These are phyloP conservation scores for Zea luxurians DNA, from an alignment of 176 grass and related monocot species.

Conservation along the genomic window DNA sequence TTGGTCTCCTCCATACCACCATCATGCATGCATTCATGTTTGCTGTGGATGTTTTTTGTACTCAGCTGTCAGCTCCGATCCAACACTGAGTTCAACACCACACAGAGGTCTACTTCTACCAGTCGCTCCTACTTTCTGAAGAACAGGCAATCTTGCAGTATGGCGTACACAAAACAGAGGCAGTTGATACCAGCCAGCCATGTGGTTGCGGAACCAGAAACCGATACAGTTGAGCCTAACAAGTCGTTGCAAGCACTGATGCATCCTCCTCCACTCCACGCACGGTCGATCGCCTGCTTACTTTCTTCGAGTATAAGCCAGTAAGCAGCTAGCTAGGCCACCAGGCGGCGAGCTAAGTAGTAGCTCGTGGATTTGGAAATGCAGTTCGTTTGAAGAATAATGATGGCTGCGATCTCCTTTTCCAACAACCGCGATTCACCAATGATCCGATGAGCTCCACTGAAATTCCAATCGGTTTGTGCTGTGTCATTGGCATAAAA, in stretches of 20 bases:
- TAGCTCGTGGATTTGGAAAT: conserved; percentile 23
- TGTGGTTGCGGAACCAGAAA: conserved; percentile 29
- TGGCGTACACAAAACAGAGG: conserved; percentile 33
- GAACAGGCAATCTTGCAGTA: conserved; percentile 38
- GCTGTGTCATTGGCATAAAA: conserved; percentile 4
- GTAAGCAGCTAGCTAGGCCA: not conserved
- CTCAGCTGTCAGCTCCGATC: not conserved
- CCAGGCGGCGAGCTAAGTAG: not conserved
- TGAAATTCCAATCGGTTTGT: conserved; percentile 6
- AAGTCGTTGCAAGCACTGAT: conserved; percentile 38
- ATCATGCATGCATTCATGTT: conserved; percentile 23
- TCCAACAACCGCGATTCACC: conserved; percentile 43
- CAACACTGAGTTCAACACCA: not conserved
- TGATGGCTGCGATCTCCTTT: conserved; percentile 41
- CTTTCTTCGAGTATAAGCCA: conserved; percentile 41
- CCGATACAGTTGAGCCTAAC: conserved; percentile 24
- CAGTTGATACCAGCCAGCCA: conserved; percentile 16
- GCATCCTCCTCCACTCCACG: conserved; percentile 4
- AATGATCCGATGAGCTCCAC: conserved; percentile 30
- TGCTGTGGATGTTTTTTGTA: not conserved
- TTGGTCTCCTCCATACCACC: conserved; percentile 14
- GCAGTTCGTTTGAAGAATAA: conserved; percentile 55
- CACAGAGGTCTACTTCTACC: not conserved
- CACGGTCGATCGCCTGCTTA: conserved; percentile 44
- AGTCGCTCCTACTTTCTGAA: not conserved